Evolutionary conservation across 1,284 basidiomycete species (phyloP), one percentile per base, ranked within the genome.

Genomic region (Apiotrichum mycotoxinovorans): DNA sequence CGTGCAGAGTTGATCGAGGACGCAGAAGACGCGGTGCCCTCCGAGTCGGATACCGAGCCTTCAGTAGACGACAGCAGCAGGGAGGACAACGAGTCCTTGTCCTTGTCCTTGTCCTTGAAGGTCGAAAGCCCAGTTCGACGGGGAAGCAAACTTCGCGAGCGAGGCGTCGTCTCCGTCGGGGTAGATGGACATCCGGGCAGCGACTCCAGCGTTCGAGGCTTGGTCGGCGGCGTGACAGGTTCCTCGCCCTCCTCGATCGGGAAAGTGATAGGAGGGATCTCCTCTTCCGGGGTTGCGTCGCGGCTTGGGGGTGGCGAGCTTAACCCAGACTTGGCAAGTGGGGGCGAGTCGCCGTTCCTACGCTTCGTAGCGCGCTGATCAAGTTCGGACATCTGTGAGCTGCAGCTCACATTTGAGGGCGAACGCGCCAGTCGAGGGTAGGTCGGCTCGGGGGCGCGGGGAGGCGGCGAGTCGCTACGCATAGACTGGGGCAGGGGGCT

Each of bases 221-320:
- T 35, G 20, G 47, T 30, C 1, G 48, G 48, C 15, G 57, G 57
- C 9, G 57, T 50, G 2, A 30, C n/a, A 2, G 54, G 47, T 47
- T 59, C 54, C 4, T 52, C 52, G 23, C 17, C 42, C 45, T 61
- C 60, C 23, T 52, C 50, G 15, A 58, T 58, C 11, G 51, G 45
- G 22, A 53, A 58, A 1, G 58, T 53, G 5, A 46, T 20, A 9
- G 22, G 18, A 20, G 17, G 23, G 12, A 33, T 9, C 18, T 48
- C 54, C 18, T 53, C 57, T 22, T 22, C 44, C 0, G 58, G 66
- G 3, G 64, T 58, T 1, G 51, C 26, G 25, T 66, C 64, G 11
- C 66, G 61, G 35, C 60, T 64, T 1, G 63, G 62, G 1, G 66
- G 66, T 1, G 66, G 66, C 17, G 64, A 66, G 41, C 59, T 63